Evolutionary conservation across 495 filamentous ascomycete genomes (phyloP).

Genomic region (Aspergillus steynii): DNA sequence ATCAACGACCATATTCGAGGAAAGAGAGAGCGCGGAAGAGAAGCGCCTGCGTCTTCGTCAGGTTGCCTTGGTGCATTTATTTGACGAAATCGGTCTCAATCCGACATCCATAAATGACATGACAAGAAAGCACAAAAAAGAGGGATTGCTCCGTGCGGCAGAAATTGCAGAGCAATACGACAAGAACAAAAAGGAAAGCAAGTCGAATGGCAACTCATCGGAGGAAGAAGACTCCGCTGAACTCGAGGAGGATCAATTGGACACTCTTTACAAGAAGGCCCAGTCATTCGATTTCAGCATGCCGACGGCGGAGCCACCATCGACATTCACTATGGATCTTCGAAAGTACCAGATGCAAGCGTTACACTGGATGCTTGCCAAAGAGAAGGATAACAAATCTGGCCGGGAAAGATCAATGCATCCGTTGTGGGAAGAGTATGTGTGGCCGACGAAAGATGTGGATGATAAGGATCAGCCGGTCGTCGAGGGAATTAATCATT

Average conservation of each 20-base stretch:
- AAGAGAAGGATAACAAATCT: conserved; percentile 77
- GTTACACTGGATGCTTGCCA: conserved; percentile 91
- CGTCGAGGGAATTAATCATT: conserved; percentile 63
- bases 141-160: conserved; percentile 80
- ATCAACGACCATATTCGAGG: conserved; percentile 69
- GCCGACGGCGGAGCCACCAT: conserved; percentile 77
- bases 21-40: conserved; percentile 84
- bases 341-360: conserved; percentile 96
- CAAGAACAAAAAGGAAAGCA: conserved; percentile 59
- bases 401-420: conserved; percentile 81
- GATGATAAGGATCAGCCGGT: conserved; percentile 72
- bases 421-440: conserved; percentile 95
- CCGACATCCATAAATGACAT: conserved; percentile 72
- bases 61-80: conserved; percentile 82
- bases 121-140: conserved; percentile 73
- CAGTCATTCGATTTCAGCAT: conserved; percentile 96
- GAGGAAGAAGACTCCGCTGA: conserved; percentile 85
- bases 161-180: conserved; percentile 82
- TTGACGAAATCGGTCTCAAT: conserved; percentile 82
- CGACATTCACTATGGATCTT: conserved; percentile 77
- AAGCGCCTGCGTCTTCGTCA: conserved; percentile 81
- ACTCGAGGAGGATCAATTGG: conserved; percentile 92
- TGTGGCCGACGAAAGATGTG: conserved; percentile 83
- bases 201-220: conserved; percentile 48
- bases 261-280: conserved; percentile 91